These are phyloP conservation scores for Forsythia viridissima DNA, from an alignment of 257 asterid genomes.

Conservation along the genomic window DNA sequence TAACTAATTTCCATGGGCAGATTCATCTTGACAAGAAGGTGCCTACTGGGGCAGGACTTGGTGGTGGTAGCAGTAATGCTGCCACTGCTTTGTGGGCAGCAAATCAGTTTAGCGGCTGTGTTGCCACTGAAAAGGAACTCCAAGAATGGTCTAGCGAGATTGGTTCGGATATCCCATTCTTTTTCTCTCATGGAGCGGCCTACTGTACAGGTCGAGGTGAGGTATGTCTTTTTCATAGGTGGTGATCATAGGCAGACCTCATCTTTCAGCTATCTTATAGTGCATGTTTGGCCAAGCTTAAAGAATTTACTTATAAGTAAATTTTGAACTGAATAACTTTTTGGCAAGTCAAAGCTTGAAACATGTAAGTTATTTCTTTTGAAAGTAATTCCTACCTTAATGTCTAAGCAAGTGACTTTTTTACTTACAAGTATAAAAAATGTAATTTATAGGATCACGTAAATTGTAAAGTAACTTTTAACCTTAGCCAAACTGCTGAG, in stretches of 20 bases:
- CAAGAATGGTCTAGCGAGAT: slow-evolving; percentile 97
- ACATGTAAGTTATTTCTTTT: background rate
- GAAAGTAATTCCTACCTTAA: background rate
- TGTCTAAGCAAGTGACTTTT: background rate
- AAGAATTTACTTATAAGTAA: no score
- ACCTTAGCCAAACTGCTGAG: background rate
- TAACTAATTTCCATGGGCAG: slow-evolving; percentile 33
- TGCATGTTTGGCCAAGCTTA: background rate
- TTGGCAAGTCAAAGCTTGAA: background rate
- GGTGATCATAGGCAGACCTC: background rate
- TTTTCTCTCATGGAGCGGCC: slow-evolving; percentile 96
- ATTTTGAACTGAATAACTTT: background rate
- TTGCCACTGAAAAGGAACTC: slow-evolving; percentile 89
- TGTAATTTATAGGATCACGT: background rate
- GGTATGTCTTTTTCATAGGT: slow-evolving; percentile 43
- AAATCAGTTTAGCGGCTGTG: slow-evolving; percentile 79
- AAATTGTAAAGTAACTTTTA: no score
- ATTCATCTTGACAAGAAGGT: slow-evolving; percentile 94
- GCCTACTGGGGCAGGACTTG: slow-evolving; percentile 98
- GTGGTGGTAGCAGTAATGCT: slow-evolving; percentile 99
- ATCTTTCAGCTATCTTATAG: slow-evolving; percentile 4
- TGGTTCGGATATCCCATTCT: slow-evolving; percentile 94
- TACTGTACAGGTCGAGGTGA: slow-evolving; percentile 95
- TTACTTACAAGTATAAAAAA: no score
- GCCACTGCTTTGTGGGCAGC: slow-evolving; percentile 99